Base-by-base conservation (phyloP, 768 basidiomycete genomes). In the Amylocystis lapponica region DNA sequence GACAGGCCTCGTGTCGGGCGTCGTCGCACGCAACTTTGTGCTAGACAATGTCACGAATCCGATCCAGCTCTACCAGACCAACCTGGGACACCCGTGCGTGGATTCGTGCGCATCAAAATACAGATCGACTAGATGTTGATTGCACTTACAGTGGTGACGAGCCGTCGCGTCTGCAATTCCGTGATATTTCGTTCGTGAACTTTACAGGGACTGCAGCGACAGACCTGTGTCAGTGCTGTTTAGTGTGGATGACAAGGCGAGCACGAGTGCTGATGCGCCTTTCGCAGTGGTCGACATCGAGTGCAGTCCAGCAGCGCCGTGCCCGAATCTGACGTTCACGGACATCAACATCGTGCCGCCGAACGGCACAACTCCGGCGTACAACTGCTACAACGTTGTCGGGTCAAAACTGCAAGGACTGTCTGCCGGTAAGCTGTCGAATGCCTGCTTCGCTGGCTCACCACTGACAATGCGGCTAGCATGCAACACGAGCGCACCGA, bases 51-150 rank as follows among this genome's bases (percentile, higher is more conserved):
- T 78, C 42, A 63, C 66, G 35, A 52, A 53, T 7, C 75, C 71
- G 0, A 57, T 76, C 9, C 72, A 75, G 46, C 48, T 79, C 14
- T 71, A 69, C 47, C 76, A 79, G 51, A 76, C 75, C 19, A 77
- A 78, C 52, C 65, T 61, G 14, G 76, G 64, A 3, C 63, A 72
- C 34, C 61, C 66, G 74, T 74, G 41, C 45, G 66, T 47, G n/a
- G n/a, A n/a, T n/a, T n/a, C n/a, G n/a, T n/a, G n/a, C n/a, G n/a
- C n/a, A n/a, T n/a, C n/a, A n/a, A 9, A 19, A 39, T 26, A 17
- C 32, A 5, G 19, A 33, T n/a, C 17, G 20, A 17, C 3, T 19
- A 26, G 19, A 4, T 17, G 19, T 3, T 21, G 27, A 16, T n/a
- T 12, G 43, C 21, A 23, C 19, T 27, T 29, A 17, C 38, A 76